Evolutionary conservation across 352 stramenopile species (phyloP), one percentile per base, ranked within the genome.

Genomic region (Peronosclerospora sorghi): DNA sequence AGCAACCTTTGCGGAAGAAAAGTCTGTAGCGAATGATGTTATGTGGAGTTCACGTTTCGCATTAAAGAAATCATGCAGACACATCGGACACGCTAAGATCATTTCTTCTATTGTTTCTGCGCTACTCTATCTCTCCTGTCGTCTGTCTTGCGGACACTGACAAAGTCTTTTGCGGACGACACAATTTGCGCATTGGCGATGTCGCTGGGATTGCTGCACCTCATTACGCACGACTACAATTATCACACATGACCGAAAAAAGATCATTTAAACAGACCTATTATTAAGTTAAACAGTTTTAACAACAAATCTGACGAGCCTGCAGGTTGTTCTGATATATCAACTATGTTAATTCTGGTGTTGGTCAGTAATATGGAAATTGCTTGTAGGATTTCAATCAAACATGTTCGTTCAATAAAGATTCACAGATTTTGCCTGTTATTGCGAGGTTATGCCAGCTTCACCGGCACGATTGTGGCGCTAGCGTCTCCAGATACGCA

Each of bases 161-260:
- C 87, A 15, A 68, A 73, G 19, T 94, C 85, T 19, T 95, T n/a
- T n/a, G n/a, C n/a, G n/a, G n/a, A n/a, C n/a, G n/a, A n/a, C n/a
- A n/a, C n/a, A n/a, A n/a, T n/a, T 86, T 44, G 80, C 86, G 83
- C 74, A 19, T 61, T 96, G 21, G 76, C 76, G 35, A 74, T 79
- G 15, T 63, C 72, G 8, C 60, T 96, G 8, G 66, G 73, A 17
- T 51, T 83, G 34, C 46, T 96, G 29, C 87, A n/a, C n/a, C n/a
- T n/a, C n/a, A n/a, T n/a, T n/a, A n/a, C n/a, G n/a, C n/a, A n/a
- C n/a, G n/a, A n/a, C 96, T 49, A n/a, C n/a, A n/a, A 59, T 96
- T 41, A 71, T 95, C 32, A 86, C 81, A 32, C 79, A 96, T 57
- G 85, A 96, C 67, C 96, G 96, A n/a, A n/a, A n/a, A n/a, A n/a